phyloP scores from a whole-genome alignment of 139 green algal species.

The Chlamydomonas urium region DNA sequence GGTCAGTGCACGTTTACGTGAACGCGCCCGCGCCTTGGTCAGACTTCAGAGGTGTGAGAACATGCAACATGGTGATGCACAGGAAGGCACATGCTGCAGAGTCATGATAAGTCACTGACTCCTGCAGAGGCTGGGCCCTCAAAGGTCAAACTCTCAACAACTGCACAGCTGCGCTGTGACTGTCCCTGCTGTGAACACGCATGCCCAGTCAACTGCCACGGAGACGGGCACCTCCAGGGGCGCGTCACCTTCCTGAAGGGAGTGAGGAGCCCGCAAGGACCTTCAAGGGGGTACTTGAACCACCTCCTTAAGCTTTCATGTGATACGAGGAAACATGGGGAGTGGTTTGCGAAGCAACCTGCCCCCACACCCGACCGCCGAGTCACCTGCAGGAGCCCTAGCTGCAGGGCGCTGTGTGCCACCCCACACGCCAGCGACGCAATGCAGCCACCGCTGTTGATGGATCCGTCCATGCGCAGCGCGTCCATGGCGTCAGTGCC shows the following conservation, averaged over 20 bases:
- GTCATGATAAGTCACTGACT: neutral
- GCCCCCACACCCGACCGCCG: neutral
- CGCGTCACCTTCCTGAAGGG: too few species aligned
- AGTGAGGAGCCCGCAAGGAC: neutral
- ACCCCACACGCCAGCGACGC: neutral
- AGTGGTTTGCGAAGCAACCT: too few species aligned
- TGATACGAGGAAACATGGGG: too few species aligned
- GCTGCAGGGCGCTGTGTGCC: neutral
- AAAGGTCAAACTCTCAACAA: too few species aligned
- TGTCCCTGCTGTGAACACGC: too few species aligned
- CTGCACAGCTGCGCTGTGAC: too few species aligned
- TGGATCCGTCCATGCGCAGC: neutral
- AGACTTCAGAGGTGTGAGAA: neutral
- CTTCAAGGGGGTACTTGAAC: neutral
- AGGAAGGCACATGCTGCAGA: neutral
- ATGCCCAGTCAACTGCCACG: neutral
- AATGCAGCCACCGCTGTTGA: conserved; percentile 11
- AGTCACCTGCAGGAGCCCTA: conserved; percentile 6
- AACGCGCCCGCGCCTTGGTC: too few species aligned
- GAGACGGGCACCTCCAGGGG: neutral
- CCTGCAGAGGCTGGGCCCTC: neutral
- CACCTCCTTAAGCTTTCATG: neutral
- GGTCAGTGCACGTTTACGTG: too few species aligned
- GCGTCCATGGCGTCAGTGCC: neutral
- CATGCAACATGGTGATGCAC: neutral